Percentiles rank a stretch among this genome's conserved stretches.
Evolutionary conservation across 2,329 filamentous ascomycete species (phyloP).

Genomic region (Exutisphaerella laricina): DNA sequence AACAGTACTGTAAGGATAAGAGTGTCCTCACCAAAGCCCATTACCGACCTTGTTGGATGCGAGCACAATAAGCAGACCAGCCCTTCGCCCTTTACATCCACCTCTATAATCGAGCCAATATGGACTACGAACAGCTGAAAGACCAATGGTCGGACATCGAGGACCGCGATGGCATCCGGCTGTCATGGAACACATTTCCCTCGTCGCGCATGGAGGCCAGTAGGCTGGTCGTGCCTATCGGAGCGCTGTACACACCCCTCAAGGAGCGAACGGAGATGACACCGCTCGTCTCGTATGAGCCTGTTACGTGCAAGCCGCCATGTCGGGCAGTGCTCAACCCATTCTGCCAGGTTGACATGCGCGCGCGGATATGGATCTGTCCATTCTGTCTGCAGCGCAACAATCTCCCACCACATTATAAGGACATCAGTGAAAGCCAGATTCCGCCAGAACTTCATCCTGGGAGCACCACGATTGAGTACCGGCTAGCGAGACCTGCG

Average conservation of each 20-base stretch:
- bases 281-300: slow-evolving; percentile 88
- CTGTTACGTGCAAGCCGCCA: slow-evolving; percentile 91
- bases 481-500: slow-evolving; percentile 72
- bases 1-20: no score
- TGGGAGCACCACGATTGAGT: slow-evolving; percentile 83
- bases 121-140: slow-evolving; percentile 92
- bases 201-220: slow-evolving; percentile 79
- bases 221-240: slow-evolving; percentile 67
- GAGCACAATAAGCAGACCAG: neutral
- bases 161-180: slow-evolving; percentile 88
- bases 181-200: slow-evolving; percentile 99
- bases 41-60: slow-evolving; percentile 1
- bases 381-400: slow-evolving; percentile 83
- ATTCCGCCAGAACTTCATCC: slow-evolving; percentile 80
- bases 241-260: slow-evolving; percentile 87
- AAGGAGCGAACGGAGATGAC: slow-evolving; percentile 84
- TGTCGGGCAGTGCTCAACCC: slow-evolving; percentile 95
- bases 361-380: slow-evolving; percentile 81
- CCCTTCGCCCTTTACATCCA: slow-evolving; percentile 7
- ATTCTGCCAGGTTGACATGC: slow-evolving; percentile 84
- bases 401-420: slow-evolving; percentile 77
- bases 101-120: slow-evolving; percentile 38
- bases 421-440: slow-evolving; percentile 77
- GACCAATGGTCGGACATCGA: slow-evolving; percentile 96
- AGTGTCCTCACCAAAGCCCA: neutral